phyloP scores from a whole-genome alignment of 2,329 filamentous ascomycete species.

The Bipolaris sorokiniana region DNA sequence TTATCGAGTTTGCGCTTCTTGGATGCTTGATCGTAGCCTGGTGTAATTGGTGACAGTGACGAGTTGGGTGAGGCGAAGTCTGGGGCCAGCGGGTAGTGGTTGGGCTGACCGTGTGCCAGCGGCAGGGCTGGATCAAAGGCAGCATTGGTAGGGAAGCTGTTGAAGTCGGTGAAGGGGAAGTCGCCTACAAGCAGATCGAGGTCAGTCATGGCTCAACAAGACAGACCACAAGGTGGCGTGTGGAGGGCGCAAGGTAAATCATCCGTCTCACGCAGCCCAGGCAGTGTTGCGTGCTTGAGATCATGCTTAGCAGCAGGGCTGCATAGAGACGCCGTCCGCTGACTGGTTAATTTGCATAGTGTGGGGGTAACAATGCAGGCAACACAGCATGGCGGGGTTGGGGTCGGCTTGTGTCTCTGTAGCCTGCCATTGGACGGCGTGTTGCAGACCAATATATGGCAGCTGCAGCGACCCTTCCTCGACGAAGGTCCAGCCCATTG shows the following conservation, averaged over 20 bases:
- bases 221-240: slow-evolving; percentile 10
- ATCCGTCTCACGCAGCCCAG: slow-evolving; percentile 24
- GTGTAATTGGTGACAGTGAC: slow-evolving; percentile 39
- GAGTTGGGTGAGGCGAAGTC: slow-evolving; percentile 38
- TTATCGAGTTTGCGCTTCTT: slow-evolving; percentile 57
- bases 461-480: slow-evolving; percentile 19
- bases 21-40: slow-evolving; percentile 40
- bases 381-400: slow-evolving; percentile 28
- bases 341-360: slow-evolving; percentile 33
- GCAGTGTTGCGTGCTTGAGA: slow-evolving; percentile 47
- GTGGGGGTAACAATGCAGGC: slow-evolving; percentile 39
- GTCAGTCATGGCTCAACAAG: slow-evolving; percentile 41
- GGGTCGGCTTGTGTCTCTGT: slow-evolving; percentile 30
- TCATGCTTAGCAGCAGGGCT: slow-evolving; percentile 29
- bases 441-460: slow-evolving; percentile 20
- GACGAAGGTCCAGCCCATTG: slow-evolving; percentile 13
- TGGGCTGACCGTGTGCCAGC: slow-evolving; percentile 36
- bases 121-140: slow-evolving; percentile 43
- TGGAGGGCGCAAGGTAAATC: slow-evolving; percentile 15
- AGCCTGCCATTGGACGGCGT: slow-evolving; percentile 31
- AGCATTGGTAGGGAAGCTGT: slow-evolving; percentile 44
- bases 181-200: slow-evolving; percentile 48
- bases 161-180: slow-evolving; percentile 57
- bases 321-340: slow-evolving; percentile 22
- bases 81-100: slow-evolving; percentile 34